These are phyloP conservation scores for Brachypodium distachyon DNA, from an alignment of 202 grass and related monocot genomes.

Conservation along the genomic window DNA sequence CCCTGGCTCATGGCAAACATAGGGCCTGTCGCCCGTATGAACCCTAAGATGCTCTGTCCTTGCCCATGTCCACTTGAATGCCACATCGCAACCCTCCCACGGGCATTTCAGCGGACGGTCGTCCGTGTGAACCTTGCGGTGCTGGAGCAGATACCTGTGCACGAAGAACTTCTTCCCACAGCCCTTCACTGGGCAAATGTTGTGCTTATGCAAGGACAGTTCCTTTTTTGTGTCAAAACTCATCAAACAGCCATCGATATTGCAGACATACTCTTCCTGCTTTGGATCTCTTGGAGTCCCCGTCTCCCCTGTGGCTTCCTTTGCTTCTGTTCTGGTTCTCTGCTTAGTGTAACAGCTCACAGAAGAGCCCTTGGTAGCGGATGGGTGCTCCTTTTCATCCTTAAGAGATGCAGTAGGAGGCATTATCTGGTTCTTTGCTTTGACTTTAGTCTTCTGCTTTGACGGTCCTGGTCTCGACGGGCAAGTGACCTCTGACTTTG, in stretches of 20 bases:
- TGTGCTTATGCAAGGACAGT: constrained; percentile 57
- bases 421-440: constrained; percentile 35
- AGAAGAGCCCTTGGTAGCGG: constrained; percentile 48
- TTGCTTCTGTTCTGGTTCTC: constrained; percentile 18
- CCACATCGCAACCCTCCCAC: constrained; percentile 77
- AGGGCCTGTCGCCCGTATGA: constrained; percentile 88
- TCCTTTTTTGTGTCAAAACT: constrained; percentile 66
- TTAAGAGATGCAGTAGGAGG: constrained; percentile 17
- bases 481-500: constrained; percentile 20
- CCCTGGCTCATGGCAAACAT: constrained; percentile 66
- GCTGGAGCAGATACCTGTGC: constrained; percentile 82
- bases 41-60: constrained; percentile 94
- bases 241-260: constrained; percentile 74
- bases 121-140: constrained; percentile 82
- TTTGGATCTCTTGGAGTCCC: constrained; percentile 6
- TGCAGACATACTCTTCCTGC: constrained; percentile 35
- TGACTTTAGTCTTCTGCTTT: constrained; percentile 32
- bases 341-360: constrained; percentile 57
- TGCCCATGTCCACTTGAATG: constrained; percentile 97
- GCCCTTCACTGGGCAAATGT: constrained; percentile 63
- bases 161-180: constrained; percentile 86
- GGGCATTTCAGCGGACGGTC: constrained; percentile 73
- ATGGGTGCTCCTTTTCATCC: constrained; percentile 29
- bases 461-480: constrained; percentile 14
- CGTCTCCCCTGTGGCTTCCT: constrained; percentile 32